Evolutionary conservation across 495 filamentous ascomycete genomes (phyloP).

Genomic region (Sordaria brevicollis): DNA sequence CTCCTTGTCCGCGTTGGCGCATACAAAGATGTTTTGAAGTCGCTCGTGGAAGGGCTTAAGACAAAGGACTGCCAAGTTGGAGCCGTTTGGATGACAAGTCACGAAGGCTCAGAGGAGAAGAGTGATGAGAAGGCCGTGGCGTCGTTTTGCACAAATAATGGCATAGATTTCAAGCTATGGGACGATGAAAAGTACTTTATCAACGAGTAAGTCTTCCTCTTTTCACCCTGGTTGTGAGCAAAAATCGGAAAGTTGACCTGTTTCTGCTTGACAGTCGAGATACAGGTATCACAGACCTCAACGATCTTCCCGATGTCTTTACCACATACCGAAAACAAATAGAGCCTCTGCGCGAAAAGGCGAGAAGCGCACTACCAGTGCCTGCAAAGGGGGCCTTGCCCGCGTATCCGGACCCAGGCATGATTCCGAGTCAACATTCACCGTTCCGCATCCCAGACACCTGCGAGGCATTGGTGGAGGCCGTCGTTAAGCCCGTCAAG

Average conservation of each 20-base stretch:
- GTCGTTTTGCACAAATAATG: conserved; percentile 33
- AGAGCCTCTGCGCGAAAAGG: conserved; percentile 52
- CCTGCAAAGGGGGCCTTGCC: conserved; percentile 37
- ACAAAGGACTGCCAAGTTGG: conserved; percentile 34
- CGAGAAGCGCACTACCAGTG: conserved; percentile 36
- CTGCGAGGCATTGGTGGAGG: conserved; percentile 36
- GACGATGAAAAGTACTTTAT: conserved; percentile 65
- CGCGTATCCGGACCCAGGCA: conserved; percentile 32
- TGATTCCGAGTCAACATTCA: conserved; percentile 40
- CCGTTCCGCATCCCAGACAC: conserved; percentile 52
- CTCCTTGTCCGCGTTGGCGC: conserved; percentile 54
- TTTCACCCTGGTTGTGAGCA: not conserved
- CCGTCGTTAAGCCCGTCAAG: conserved; percentile 43
- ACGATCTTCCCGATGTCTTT: conserved; percentile 56
- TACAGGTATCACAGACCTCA: conserved; percentile 32
- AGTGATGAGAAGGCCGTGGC: conserved; percentile 45
- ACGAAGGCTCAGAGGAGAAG: conserved; percentile 56
- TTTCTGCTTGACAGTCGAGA: conserved; percentile 38
- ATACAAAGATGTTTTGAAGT: conserved; percentile 40
- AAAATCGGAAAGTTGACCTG: not conserved
- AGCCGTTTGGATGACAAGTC: conserved; percentile 58
- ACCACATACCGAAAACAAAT: conserved; percentile 56
- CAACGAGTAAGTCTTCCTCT: conserved; percentile 47
- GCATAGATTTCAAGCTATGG: conserved; percentile 48
- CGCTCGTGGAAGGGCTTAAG: conserved; percentile 38